Conservation (phyloP, 305 asterid species). For the Plantago coronopus region DNA sequence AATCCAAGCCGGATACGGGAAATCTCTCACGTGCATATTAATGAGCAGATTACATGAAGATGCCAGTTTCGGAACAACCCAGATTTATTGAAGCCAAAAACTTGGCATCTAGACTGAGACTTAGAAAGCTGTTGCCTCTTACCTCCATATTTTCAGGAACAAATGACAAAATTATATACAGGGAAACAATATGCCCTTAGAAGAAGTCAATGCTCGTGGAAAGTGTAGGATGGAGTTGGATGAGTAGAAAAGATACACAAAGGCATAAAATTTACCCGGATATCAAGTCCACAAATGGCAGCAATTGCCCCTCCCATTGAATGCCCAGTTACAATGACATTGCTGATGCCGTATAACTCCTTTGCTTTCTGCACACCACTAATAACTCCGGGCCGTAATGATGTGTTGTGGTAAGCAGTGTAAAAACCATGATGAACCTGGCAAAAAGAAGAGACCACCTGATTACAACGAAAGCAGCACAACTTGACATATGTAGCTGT, state of each 20-base stretch:
- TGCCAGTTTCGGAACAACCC: neutral
- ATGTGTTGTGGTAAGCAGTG: constrained; percentile 83
- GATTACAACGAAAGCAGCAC: constrained; percentile 14
- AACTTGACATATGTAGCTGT: neutral
- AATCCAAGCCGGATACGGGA: neutral
- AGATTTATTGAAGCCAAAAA: neutral
- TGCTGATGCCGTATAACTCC: constrained; percentile 57
- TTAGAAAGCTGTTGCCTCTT: neutral
- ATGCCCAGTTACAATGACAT: constrained; percentile 84
- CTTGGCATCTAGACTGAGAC: neutral
- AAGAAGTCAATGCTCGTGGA: neutral
- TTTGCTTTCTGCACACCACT: constrained; percentile 53
- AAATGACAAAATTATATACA: no score
- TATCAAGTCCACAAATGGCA: constrained; percentile 91
- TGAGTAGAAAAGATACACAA: constrained; percentile 10
- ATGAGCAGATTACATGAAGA: neutral
- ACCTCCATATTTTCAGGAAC: no score
- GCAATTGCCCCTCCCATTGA: constrained; percentile 99
- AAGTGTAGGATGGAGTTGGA: neutral
- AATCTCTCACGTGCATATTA: neutral
- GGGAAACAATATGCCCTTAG: no score
- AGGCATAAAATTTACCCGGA: constrained; percentile 46
- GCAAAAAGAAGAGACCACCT: constrained; percentile 22
- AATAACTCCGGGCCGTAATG: constrained; percentile 73
- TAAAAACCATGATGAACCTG: constrained; percentile 99